These are phyloP conservation scores for Mycena rebaudengoi DNA, from an alignment of 768 basidiomycete genomes.

Conservation along the genomic window DNA sequence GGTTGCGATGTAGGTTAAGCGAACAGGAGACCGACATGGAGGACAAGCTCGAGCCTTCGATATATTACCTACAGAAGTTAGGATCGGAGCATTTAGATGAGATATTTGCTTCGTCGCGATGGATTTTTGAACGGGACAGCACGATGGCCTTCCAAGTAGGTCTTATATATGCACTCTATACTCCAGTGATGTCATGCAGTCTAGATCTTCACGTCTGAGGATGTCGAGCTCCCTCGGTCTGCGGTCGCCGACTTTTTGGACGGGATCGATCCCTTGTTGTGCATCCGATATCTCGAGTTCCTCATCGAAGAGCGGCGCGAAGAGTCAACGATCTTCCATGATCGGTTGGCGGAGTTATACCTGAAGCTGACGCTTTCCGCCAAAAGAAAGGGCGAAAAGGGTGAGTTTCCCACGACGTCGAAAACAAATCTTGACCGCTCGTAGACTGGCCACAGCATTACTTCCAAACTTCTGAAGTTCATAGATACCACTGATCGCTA, in stretches of 20 bases:
- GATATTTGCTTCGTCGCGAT: slow-evolving; percentile 82
- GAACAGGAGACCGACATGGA: slow-evolving; percentile 78
- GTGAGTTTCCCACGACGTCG: slow-evolving; percentile 45
- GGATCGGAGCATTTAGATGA: slow-evolving; percentile 83
- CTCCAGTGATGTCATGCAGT: not conserved
- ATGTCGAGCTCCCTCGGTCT: slow-evolving; percentile 86
- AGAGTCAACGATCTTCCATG: slow-evolving; percentile 74
- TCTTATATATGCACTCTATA: not conserved
- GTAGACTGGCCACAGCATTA: slow-evolving; percentile 59
- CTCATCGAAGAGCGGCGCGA: slow-evolving; percentile 82
- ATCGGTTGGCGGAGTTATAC: slow-evolving; percentile 90
- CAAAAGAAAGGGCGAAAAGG: slow-evolving; percentile 65
- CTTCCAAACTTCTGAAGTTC: slow-evolving; percentile 78
- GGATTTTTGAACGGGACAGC: slow-evolving; percentile 83
- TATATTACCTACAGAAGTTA: slow-evolving; percentile 90
- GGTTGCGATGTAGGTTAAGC: slow-evolving; percentile 65
- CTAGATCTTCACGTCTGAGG: slow-evolving; percentile 96
- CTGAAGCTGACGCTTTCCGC: slow-evolving; percentile 69
- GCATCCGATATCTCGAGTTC: slow-evolving; percentile 85
- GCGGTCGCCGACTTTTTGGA: slow-evolving; percentile 84
- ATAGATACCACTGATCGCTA: slow-evolving; percentile 76
- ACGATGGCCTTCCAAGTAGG: slow-evolving; percentile 81
- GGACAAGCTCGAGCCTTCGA: slow-evolving; percentile 85
- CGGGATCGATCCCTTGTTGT: slow-evolving; percentile 70
- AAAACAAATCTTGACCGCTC: not conserved